Evolutionary conservation across 2,329 filamentous ascomycete genomes (phyloP), one percentile per base, ranked within the genome.

Genomic region (Colletotrichum sp.): DNA sequence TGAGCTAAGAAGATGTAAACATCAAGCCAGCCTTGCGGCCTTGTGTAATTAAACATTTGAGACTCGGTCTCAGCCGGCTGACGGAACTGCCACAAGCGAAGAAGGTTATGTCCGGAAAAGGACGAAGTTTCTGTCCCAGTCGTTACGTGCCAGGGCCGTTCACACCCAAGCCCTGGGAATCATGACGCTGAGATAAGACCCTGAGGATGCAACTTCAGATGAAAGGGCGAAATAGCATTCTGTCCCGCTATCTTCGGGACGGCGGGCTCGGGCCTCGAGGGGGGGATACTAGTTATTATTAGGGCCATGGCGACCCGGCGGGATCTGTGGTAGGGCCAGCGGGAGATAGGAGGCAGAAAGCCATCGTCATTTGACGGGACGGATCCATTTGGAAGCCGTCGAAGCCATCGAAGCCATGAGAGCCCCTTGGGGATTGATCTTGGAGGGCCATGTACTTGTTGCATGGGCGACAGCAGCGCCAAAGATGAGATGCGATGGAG

Each of bases 21-120:
- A 75, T 22, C 15, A 28, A 48, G 28, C 16, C 57, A 59, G 57
- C 32, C 64, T 28, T 48, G 44, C 26, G 13, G 36, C 24, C 68
- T 52, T 15, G 55, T 36, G 64, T 34, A 73, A 75, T 75, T 60
- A 73, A 65, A 75, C 70, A 48, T 75, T 16, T 60, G 70, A 75
- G 73, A 73, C 73, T 15, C 18, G 13, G 73, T 73, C 64, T 75
- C 64, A 65, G 34, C 16, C 36, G 34, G 64, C 71, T 68, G 57
- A 39, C 70, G 57, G 70, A 5, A 64, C 36, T 59, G 57, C 44
- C n/a, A 30, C 24, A 75, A 64, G 32, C 57, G 64, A 57, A 68
- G 57, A 34, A 39, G 63, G 24, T 59, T 13, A 36, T 32, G 30
- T 59, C 18, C 52, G 48, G 72, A n/a, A 32, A 6, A 68, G 64